Evolutionary conservation across 306 rosid genomes (phyloP).

Genomic region (Lathyrus sativus): DNA sequence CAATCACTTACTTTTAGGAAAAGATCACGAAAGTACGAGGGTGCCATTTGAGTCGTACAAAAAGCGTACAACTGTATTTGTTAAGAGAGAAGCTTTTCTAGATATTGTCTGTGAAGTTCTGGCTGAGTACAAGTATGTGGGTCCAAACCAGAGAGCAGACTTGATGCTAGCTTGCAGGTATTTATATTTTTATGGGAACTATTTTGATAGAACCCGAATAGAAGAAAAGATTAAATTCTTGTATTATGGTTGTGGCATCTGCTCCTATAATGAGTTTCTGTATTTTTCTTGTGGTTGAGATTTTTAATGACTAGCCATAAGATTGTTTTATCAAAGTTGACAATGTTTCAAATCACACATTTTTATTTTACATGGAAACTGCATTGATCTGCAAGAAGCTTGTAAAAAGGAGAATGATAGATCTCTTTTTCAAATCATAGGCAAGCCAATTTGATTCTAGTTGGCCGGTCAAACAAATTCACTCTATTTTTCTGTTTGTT

Average conservation of each 20-base stretch:
- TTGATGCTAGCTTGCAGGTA: constrained; percentile 90
- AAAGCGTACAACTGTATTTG: constrained; percentile 69
- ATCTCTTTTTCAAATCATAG: background rate
- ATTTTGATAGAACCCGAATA: constrained; percentile 27
- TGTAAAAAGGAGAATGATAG: background rate
- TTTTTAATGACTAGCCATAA: constrained; percentile 19
- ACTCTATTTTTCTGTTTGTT: constrained; percentile 11
- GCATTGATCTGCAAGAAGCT: constrained; percentile 7
- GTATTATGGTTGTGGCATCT: background rate
- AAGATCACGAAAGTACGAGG: constrained; percentile 50
- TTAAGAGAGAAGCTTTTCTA: constrained; percentile 64
- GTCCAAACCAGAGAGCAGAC: constrained; percentile 92
- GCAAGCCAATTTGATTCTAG: background rate
- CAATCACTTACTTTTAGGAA: constrained; percentile 41
- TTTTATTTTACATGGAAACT: background rate
- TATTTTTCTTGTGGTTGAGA: constrained; percentile 19
- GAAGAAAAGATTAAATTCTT: background rate
- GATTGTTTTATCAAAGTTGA: background rate
- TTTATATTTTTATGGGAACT: constrained; percentile 27
- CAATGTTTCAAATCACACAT: background rate
- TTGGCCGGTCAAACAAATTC: background rate
- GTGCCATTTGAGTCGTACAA: constrained; percentile 81
- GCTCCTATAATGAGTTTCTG: constrained; percentile 11
- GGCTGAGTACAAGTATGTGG: constrained; percentile 89
- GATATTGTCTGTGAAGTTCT: constrained; percentile 78